Evolutionary conservation across 176 grass and related monocot genomes (phyloP).

Genomic region (Carex kokanica): DNA sequence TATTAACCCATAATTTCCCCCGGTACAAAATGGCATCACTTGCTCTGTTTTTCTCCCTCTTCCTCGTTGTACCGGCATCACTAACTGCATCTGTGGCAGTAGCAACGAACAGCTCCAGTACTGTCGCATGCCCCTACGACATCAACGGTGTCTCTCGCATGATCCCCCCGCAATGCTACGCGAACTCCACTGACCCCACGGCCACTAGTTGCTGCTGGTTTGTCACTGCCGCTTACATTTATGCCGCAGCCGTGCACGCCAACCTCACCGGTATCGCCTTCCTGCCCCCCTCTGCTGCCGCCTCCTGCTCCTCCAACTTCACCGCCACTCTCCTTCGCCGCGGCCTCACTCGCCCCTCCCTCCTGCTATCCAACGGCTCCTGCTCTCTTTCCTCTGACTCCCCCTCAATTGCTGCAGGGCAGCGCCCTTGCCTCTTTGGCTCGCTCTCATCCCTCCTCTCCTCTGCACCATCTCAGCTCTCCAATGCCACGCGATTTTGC

Average conservation of each 20-base stretch:
- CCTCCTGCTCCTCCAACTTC: constrained; percentile 43
- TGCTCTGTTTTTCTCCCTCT: constrained; percentile 7
- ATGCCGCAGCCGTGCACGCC: constrained; percentile 34
- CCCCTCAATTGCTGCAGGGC: constrained; percentile 23
- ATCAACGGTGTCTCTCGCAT: constrained; percentile 32
- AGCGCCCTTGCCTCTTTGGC: constrained; percentile 34
- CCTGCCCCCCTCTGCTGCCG: constrained; percentile 8
- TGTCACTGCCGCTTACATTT: constrained; percentile 52
- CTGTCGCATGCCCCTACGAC: constrained; percentile 48
- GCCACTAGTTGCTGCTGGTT: constrained; percentile 69
- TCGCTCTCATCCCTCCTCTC: constrained; percentile 24
- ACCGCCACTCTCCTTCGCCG: constrained; percentile 22
- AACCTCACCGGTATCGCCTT: constrained; percentile 53
- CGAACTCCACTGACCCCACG: constrained; percentile 35
- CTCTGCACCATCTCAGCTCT: constrained; percentile 27
- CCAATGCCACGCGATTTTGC: constrained; percentile 46
- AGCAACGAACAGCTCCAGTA: neutral
- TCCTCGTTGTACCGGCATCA: neutral
- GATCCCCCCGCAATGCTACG: constrained; percentile 54
- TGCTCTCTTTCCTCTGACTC: constrained; percentile 42
- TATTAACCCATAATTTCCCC: neutral
- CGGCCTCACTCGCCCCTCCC: constrained; percentile 36
- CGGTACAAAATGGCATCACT: constrained; percentile 11
- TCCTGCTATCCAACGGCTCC: constrained; percentile 33
- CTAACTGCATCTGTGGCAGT: neutral